phyloP scores from a whole-genome alignment of 2,329 filamentous ascomycete species.

The Parastagonospora avenae region DNA sequence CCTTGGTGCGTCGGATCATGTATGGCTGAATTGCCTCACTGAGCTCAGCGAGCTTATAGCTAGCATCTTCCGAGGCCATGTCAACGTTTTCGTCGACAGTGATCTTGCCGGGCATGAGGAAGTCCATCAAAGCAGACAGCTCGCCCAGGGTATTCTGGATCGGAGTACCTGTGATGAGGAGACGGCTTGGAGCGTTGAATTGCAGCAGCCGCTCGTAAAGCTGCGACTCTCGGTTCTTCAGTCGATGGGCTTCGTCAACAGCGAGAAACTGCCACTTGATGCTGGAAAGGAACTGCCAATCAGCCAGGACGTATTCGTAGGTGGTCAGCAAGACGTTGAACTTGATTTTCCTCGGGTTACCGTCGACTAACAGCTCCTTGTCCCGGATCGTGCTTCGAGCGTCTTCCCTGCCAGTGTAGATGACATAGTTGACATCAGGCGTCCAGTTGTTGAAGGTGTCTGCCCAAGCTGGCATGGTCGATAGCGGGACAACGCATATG shows the following conservation, averaged over 20 bases:
- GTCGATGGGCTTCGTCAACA: slow-evolving; percentile 92
- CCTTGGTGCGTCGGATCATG: slow-evolving; percentile 94
- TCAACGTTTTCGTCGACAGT: slow-evolving; percentile 92
- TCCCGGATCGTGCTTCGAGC: slow-evolving; percentile 87
- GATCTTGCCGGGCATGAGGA: slow-evolving; percentile 93
- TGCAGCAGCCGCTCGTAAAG: slow-evolving; percentile 83
- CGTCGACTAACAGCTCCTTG: slow-evolving; percentile 84
- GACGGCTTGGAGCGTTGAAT: slow-evolving; percentile 84
- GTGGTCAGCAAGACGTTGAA: slow-evolving; percentile 98
- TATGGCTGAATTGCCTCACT: slow-evolving; percentile 89
- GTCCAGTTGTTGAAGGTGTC: slow-evolving; percentile 98
- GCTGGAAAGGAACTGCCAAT: slow-evolving; percentile 80
- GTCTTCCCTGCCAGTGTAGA: slow-evolving; percentile 89
- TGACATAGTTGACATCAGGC: slow-evolving; percentile 94
- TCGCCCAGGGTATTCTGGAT: slow-evolving; percentile 97
- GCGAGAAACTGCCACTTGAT: slow-evolving; percentile 98
- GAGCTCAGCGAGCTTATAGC: slow-evolving; percentile 83
- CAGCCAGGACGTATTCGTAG: slow-evolving; percentile 92
- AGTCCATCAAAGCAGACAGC: slow-evolving; percentile 89
- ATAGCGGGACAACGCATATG: slow-evolving; percentile 94
- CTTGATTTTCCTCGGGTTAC: slow-evolving; percentile 85
- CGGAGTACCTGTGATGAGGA: slow-evolving; percentile 95
- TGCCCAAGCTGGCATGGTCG: slow-evolving; percentile 96
- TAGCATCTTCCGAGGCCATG: slow-evolving; percentile 77
- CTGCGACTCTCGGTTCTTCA: slow-evolving; percentile 96